phyloP scores from a whole-genome alignment of 768 basidiomycete species.

The Flagelloscypha sp. region DNA sequence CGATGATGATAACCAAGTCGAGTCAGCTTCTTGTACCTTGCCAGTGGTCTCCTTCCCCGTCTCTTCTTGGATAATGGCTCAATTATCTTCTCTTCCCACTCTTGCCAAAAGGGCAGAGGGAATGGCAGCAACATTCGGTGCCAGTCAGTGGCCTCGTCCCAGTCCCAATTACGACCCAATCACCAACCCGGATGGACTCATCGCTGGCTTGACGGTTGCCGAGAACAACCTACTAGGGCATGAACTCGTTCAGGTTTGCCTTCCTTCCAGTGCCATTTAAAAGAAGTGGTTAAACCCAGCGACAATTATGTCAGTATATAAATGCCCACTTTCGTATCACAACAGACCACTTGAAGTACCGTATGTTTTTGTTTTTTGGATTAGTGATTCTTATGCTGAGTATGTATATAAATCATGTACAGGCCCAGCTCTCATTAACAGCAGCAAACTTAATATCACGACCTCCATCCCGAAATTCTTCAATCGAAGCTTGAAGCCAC shows the following conservation, averaged over 20 bases:
- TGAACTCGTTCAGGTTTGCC: neutral
- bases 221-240: neutral
- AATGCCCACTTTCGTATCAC: neutral
- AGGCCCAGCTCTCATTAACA: neutral
- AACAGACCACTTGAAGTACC: conserved; percentile 1
- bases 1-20: too few species aligned
- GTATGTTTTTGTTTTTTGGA: neutral
- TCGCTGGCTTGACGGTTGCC: conserved; percentile 1
- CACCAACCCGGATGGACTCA: conserved; percentile 1
- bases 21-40: too few species aligned
- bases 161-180: neutral
- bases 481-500: neutral
- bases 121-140: too few species aligned
- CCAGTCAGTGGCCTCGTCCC: too few species aligned
- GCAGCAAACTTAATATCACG: neutral
- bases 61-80: too few species aligned
- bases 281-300: neutral
- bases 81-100: too few species aligned
- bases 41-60: too few species aligned
- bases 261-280: neutral
- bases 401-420: neutral
- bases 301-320: neutral
- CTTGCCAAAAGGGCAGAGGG: too few species aligned
- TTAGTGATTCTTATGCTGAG: neutral
- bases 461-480: neutral